Evolutionary conservation across 371 early-diverging fungal species (phyloP).

Genomic region (Mucor racemosus): DNA sequence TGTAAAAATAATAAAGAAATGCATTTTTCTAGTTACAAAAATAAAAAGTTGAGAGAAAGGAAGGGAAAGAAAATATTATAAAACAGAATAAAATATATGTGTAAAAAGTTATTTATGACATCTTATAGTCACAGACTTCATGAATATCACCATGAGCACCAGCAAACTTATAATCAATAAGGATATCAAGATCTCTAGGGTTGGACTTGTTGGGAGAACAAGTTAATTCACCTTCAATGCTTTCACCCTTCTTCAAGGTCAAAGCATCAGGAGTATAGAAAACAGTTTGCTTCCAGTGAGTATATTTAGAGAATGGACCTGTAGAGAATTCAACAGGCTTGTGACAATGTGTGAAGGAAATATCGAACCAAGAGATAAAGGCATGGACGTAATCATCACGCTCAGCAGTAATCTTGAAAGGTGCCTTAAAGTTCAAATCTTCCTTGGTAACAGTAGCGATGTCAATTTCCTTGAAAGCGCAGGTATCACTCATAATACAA

Average conservation of each 20-base stretch:
- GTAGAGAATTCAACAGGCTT: slow-evolving; percentile 92
- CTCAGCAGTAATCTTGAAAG: slow-evolving; percentile 77
- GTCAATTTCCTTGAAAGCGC: slow-evolving; percentile 83
- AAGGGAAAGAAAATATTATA: not conserved
- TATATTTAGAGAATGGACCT: slow-evolving; percentile 85
- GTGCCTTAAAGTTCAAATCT: slow-evolving; percentile 81
- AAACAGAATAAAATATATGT: not conserved
- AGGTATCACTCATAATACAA: slow-evolving; percentile 74
- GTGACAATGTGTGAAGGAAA: slow-evolving; percentile 85
- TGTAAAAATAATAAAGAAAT: slow-evolving; percentile 3
- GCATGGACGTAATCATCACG: slow-evolving; percentile 90
- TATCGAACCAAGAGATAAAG: slow-evolving; percentile 95
- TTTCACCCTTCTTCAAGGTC: slow-evolving; percentile 78
- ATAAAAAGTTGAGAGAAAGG: not conserved
- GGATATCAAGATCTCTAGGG: slow-evolving; percentile 94
- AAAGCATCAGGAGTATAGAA: slow-evolving; percentile 84
- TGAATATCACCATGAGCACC: slow-evolving; percentile 66
- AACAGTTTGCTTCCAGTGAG: slow-evolving; percentile 99
- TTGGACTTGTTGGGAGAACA: slow-evolving; percentile 89
- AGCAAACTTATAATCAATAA: slow-evolving; percentile 74
- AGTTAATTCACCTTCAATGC: slow-evolving; percentile 77
- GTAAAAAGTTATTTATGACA: slow-evolving; percentile 54
- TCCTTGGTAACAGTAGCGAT: slow-evolving; percentile 81
- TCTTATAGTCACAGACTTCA: slow-evolving; percentile 83
- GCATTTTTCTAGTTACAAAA: slow-evolving; percentile 11